A percentile compares a stretch with the other conserved stretches of the same genome.
Evolutionary conservation across 768 basidiomycete species (phyloP).

Genomic region (Pulveroboletus frians): DNA sequence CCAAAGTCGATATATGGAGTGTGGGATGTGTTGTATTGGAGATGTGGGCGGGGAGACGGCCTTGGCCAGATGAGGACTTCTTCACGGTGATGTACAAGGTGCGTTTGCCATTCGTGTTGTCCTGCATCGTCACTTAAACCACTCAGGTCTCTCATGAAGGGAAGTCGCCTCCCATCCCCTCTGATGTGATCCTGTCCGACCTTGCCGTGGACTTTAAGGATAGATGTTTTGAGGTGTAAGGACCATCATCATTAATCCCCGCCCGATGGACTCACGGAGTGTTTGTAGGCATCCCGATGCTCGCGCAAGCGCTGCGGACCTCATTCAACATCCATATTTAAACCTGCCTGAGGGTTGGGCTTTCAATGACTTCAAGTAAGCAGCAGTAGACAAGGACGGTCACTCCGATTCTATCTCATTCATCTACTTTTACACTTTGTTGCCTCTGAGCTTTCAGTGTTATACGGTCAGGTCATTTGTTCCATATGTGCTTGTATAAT

Average conservation of each 20-base stretch:
- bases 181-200: conserved; percentile 68
- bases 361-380: conserved; percentile 52
- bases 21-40: conserved; percentile 97
- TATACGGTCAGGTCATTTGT: conserved; percentile 19
- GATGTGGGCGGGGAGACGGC: conserved; percentile 97
- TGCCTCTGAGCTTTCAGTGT: conserved; percentile 17
- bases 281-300: conserved; percentile 69
- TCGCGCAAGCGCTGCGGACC: conserved; percentile 73
- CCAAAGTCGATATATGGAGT: conserved; percentile 98
- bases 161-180: conserved; percentile 84
- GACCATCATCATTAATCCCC: background rate
- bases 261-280: background rate
- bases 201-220: conserved; percentile 82
- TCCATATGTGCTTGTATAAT: conserved; percentile 33
- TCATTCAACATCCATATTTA: conserved; percentile 77
- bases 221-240: conserved; percentile 87
- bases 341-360: conserved; percentile 66
- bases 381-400: conserved; percentile 15
- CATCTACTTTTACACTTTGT: conserved; percentile 26
- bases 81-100: conserved; percentile 96
- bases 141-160: conserved; percentile 77
- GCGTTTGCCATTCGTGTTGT: conserved; percentile 10
- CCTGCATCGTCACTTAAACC: background rate
- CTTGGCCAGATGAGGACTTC: conserved; percentile 88
- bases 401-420: conserved; percentile 20